Evolutionary conservation across 2,329 filamentous ascomycete genomes (phyloP), one percentile per base, ranked within the genome.

Genomic region (Atkinsonella hypoxylon): DNA sequence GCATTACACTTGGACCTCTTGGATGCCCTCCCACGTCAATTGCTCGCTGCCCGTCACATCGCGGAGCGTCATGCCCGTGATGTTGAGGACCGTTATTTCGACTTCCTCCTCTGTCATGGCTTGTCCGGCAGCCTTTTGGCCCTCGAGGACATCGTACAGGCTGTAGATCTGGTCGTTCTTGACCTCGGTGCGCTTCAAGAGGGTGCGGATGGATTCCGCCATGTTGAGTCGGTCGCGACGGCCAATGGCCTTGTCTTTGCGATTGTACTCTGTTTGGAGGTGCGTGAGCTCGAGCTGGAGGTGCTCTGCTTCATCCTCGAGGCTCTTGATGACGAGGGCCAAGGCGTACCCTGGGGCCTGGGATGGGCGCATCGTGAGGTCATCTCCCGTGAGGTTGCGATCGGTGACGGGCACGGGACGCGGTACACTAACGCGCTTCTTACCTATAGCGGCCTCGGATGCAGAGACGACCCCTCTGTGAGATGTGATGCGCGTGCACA

Each of bases 121-220:
- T 59, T 80, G 77, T 0, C 81, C 81, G 2, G 75, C 74, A 34
- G 73, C 73, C 68, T 85, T 87, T 63, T 90, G 86, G 6, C 84
- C 87, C 65, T 91, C 87, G 0, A 93, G 73, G 1, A 93, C 87
- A 63, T 95, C 89, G 58, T 90, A 87, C 13, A 95, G 72, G 41
- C 80, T 78, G 67, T 95, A 94, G 41, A 95, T 82, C 64, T 90
- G 85, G 54, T 87, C 83, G 26, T 82, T 81, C 67, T 90, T 89
- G 60, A 77, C 75, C 59, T 89, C 84, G 22, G 89, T 78, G 48
- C 78, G 75, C 54, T 75, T 74, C 41, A 85, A 70, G 18, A 89
- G 61, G 20, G 70, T 70, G 54, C 81, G 74, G 36, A 91, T 83
- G 51, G 76, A 77, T 30, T 71, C 72, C 30, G 78, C 76, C 49